A percentile compares a stretch with the other conserved stretches of the same genome.
These are phyloP conservation scores for Ajuga chamaepitys DNA, from an alignment of 257 asterid genomes.

Conservation along the genomic window DNA sequence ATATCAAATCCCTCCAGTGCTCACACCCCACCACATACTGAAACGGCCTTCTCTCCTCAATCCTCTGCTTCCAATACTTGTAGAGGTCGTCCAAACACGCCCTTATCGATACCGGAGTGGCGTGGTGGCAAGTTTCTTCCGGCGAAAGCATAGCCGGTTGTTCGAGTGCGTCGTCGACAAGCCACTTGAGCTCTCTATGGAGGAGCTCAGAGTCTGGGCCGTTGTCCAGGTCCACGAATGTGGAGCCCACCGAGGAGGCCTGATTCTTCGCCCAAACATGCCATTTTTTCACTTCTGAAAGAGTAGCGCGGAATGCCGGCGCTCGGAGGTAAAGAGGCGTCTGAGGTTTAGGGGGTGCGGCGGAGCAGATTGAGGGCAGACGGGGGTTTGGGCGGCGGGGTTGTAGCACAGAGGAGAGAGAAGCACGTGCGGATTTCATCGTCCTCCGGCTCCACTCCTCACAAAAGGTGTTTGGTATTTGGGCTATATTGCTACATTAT, in stretches of 20 bases:
- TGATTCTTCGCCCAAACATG: constrained; percentile 61
- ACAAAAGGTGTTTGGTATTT: too few species aligned
- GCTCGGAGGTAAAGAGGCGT: constrained; percentile 65
- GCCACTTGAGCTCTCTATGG: constrained; percentile 77
- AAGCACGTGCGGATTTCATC: constrained; percentile 41
- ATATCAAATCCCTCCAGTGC: constrained; percentile 85
- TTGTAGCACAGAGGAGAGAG: constrained; percentile 26
- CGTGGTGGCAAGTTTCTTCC: constrained; percentile 6
- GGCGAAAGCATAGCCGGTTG: constrained; percentile 25
- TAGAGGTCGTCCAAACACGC: constrained; percentile 65
- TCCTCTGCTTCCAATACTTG: constrained; percentile 71
- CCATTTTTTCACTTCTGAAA: constrained; percentile 59
- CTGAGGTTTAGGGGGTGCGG: constrained; percentile 32
- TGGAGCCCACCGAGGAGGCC: constrained; percentile 51
- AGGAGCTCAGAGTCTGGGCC: constrained; percentile 68
- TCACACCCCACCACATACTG: constrained; percentile 95
- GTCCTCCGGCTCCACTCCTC: neutral
- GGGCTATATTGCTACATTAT: too few species aligned
- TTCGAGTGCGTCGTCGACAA: constrained; percentile 55
- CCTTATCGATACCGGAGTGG: constrained; percentile 30
- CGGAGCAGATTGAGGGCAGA: constrained; percentile 36
- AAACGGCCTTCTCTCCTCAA: constrained; percentile 72
- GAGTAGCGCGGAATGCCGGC: constrained; percentile 35
- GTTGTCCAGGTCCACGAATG: constrained; percentile 55
- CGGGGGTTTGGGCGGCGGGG: constrained; percentile 24